phyloP scores from a whole-genome alignment of 257 asterid species.

The Cinchona pubescens region DNA sequence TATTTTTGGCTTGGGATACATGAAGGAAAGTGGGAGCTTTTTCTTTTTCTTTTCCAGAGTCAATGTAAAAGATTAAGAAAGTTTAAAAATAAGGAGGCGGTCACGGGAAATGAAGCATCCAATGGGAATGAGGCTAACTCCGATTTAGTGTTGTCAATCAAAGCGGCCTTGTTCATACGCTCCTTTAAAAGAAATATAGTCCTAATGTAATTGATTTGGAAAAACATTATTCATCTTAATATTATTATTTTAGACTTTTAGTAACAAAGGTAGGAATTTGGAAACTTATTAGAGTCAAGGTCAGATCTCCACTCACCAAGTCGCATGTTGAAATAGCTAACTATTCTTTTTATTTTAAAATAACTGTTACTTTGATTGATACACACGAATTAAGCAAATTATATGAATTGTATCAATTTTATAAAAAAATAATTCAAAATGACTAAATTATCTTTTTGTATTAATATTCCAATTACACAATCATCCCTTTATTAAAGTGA shows the following conservation, averaged over 20 bases:
- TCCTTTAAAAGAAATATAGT: not conserved
- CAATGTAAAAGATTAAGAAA: not conserved
- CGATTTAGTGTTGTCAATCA: not conserved
- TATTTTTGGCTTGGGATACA: too few relatives aligned
- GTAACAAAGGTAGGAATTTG: not conserved
- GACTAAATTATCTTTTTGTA: too few relatives aligned
- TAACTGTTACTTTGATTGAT: too few relatives aligned
- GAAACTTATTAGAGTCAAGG: not conserved
- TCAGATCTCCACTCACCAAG: not conserved
- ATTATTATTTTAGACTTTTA: not conserved
- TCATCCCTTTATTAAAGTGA: too few relatives aligned
- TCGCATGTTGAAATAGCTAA: not conserved
- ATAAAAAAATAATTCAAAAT: too few relatives aligned
- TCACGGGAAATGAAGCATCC: not conserved
- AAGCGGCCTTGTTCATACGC: not conserved
- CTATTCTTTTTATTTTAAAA: too few relatives aligned
- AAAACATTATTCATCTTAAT: not conserved
- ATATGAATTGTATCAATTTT: too few relatives aligned
- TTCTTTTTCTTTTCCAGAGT: not conserved
- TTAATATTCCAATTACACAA: too few relatives aligned
- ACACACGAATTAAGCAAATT: too few relatives aligned
- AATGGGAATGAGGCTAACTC: not conserved
- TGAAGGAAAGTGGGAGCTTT: not conserved
- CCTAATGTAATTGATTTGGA: not conserved
- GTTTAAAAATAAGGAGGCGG: not conserved